Base-by-base conservation (phyloP, 2,329 filamentous ascomycete genomes). In the Nannizziopsis barbatae region DNA sequence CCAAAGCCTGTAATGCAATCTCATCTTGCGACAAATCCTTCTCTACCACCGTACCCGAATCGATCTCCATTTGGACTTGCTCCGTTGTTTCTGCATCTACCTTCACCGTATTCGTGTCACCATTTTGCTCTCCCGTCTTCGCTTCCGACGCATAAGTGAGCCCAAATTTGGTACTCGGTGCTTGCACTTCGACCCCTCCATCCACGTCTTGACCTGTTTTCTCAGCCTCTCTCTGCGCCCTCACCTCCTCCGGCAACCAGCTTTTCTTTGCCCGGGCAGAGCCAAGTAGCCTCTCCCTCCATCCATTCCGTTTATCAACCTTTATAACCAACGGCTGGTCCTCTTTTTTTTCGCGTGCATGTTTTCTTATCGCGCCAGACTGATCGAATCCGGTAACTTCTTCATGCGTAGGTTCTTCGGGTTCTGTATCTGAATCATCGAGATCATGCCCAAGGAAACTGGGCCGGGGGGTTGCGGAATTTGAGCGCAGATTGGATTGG, bases 261-360 rank as follows among this genome's bases (percentile, higher is more conserved):
- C 77, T 80, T 62, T 71, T 79, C 55, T 74, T 67, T 50, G 67
- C 59, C 55, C 59, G 77, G 73, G 59, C 83, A 74, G 71, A 78
- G 2, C 56, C 53, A 2, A 65, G 60, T 3, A 64, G 55, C 5
- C 65, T 59, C 49, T 69, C 62, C 44, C 65, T 62, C 54, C 88
- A 81, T 71, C 96, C 92, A 64, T 95, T 95, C 62, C 78, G 81
- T 60, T 81, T 85, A 66, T 86, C 84, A 52, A 88, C 84, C 60
- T 86, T 82, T 30, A 79, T 79, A 60, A 90, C 87, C 70, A 88
- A 78, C 55, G 83, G 79, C 60, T 83, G 72, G 35, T 67, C 65
- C 71, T 71, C 57, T 59, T 71, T 53, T 53, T 66, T 52, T 15
- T 52, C 50, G 15, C 55, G 43, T 27, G 53, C 42, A 68, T 78